Evolutionary conservation across 768 basidiomycete species (phyloP), one percentile per base, ranked within the genome.

Genomic region (Sarcodon aspratus): DNA sequence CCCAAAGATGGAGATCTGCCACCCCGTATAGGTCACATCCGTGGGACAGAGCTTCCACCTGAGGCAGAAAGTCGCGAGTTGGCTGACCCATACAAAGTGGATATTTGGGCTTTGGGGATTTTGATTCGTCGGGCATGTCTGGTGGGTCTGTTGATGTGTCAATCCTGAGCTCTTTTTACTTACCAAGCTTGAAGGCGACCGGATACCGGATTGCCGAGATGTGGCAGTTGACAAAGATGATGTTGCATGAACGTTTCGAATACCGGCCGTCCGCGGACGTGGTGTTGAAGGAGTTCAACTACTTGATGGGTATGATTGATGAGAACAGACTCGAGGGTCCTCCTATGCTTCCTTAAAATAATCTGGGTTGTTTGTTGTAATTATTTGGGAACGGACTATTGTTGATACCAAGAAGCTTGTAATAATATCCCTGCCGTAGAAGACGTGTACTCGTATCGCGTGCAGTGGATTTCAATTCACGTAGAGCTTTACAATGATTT

Each of bases 31-130:
- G 61, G 59, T 51, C 64, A 66, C 40, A 69, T 69, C 57, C 71
- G 76, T 11, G 75, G 76, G 17, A 82, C 84, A 15, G 85, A 87
- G 50, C 57, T 80, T 9, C 81, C 85, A 15, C 85, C 85, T 10
- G 85, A 88, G 61, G 74, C 76, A 45, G 83, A 80, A 55, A 58
- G 61, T 17, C 73, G 71, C 15, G 72, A 69, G 40, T 60, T 57
- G 46, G 57, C 58, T 36, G 74, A 85, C 60, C 79, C 83, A 4
- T 86, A 76, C 59, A 85, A 83, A 63, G 65, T 83, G 7, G 85
- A 88, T 57, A 72, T 87, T 2, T 88, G 83, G 80, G 80, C 82
- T 11, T 62, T 85, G 32, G 85, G 70, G 15, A 66, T 82, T 12
- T 67, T 85, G 3, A 75, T 87, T 31, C 60, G 84, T 37, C 73